Conservation (phyloP, 306 rosid genomes). For the Quercus cerris region DNA sequence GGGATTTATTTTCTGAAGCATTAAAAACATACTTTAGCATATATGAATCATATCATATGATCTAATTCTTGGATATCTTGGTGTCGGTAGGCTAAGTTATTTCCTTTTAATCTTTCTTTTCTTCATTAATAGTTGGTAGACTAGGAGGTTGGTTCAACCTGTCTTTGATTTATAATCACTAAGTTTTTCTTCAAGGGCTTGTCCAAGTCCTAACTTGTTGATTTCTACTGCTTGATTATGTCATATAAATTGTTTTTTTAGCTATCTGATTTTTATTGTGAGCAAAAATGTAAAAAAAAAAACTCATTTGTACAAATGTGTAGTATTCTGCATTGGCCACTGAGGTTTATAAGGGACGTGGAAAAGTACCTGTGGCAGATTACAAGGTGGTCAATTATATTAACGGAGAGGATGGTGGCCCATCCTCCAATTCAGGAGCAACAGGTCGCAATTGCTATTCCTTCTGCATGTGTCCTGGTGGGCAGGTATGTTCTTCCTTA, state of each 20-base stretch:
- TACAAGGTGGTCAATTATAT: slow-evolving; percentile 77
- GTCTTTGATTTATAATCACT: not conserved
- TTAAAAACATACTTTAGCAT: not conserved
- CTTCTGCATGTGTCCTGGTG: slow-evolving; percentile 99
- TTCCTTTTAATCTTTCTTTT: not conserved
- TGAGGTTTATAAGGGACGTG: slow-evolving; percentile 79
- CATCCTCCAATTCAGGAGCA: slow-evolving; percentile 32
- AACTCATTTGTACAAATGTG: slow-evolving; percentile 25
- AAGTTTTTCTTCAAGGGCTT: not conserved
- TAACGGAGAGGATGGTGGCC: slow-evolving; percentile 30
- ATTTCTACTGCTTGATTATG: not conserved
- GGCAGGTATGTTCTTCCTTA: slow-evolving; percentile 64
- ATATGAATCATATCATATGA: not conserved
- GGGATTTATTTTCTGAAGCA: not conserved
- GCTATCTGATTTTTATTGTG: slow-evolving; percentile 11
- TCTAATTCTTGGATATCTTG: not conserved
- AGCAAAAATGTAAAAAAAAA: slow-evolving; percentile 10
- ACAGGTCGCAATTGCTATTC: slow-evolving; percentile 80
- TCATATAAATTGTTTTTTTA: slow-evolving; percentile 9
- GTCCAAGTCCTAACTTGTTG: not conserved
- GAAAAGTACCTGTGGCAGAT: slow-evolving; percentile 95
- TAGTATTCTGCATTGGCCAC: slow-evolving; percentile 87
- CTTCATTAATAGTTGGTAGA: not conserved
- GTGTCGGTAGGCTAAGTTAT: not conserved
- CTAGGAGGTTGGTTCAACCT: not conserved